Percentiles rank a stretch among this genome's conserved stretches.
These are phyloP conservation scores for Hymenoscyphus albidus DNA, from an alignment of 2,329 filamentous ascomycete genomes.

Conservation along the genomic window DNA sequence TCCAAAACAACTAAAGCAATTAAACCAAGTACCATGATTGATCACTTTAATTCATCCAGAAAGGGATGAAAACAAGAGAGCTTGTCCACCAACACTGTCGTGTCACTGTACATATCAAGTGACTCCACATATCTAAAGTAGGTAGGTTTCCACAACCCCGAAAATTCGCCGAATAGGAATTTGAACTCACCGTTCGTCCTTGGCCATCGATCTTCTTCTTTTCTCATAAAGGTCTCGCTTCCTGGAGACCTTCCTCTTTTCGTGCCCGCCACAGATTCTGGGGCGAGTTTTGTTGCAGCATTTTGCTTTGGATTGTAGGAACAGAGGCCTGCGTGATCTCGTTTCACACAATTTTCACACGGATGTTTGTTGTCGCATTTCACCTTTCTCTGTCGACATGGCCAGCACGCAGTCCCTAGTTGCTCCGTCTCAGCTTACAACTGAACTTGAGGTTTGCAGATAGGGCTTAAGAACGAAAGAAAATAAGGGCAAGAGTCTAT, in stretches of 20 bases:
- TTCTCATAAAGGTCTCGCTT: conserved; percentile 29
- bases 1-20: too few species aligned
- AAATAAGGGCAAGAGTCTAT: neutral
- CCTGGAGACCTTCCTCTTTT: conserved; percentile 31
- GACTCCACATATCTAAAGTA: neutral
- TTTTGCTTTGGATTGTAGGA: conserved; percentile 61
- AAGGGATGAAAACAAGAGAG: too few species aligned
- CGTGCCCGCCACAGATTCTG: conserved; percentile 22
- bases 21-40: too few species aligned
- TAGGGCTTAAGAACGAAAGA: neutral
- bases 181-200: conserved; percentile 31
- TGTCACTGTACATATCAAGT: neutral
- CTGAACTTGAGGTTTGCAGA: conserved; percentile 1
- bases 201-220: conserved; percentile 33
- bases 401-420: conserved; percentile 50
- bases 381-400: conserved; percentile 63
- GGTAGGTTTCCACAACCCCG: conserved; percentile 4
- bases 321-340: conserved; percentile 61
- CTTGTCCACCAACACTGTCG: too few species aligned
- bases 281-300: conserved; percentile 18
- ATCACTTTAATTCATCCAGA: too few species aligned
- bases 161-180: conserved; percentile 13
- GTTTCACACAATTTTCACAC: conserved; percentile 65
- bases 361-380: conserved; percentile 68
- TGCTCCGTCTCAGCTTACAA: conserved; percentile 10